Base-by-base conservation (phyloP, 257 asterid species). In the Coffea eugenioides region DNA sequence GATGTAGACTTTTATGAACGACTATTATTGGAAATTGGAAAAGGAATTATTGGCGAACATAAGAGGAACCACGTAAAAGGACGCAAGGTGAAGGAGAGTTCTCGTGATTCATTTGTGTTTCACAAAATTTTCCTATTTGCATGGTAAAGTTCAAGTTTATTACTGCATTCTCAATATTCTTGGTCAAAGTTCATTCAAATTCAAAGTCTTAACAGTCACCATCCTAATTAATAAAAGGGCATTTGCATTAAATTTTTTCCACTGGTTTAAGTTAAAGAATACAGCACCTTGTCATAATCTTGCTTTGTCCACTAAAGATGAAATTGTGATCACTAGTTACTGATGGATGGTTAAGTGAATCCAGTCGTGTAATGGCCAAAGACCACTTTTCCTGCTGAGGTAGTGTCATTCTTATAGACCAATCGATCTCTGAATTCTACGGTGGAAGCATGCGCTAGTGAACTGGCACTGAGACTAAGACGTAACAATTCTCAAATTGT, bases 161-260 rank as follows among this genome's bases (percentile, higher is more conserved):
- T 14, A 36, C 31, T 59, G 13, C 57, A 56, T 67, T 34, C 56
- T 39, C 12, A 41, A 59, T 2, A 67, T 4, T 75, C 12, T 41
- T 36, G 78, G 79, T 75, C 76, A 78, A 70, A 10, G 65, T 77
- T 77, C 65, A 56, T 76, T 54, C 73, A 71, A 75, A 70, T 75
- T 69, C 49, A 52, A 66, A 66, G 80, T 67, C 82, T 80, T 25
- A 2, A 52, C 23, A 2, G 56, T 67, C 64, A 48, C 62, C 46
- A 25, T 71, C 68, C 39, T 25, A 56, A 21, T 20, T 52, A 21
- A 48, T 78, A 5, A 8, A 77, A 68, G 27, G 18, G 69, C 57
- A 68, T 68, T 68, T 34, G 71, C 59, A 46, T 76, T 73, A 25
- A 52, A 76, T 8, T 75, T 75, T 46, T 69, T 23, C 52, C 77